Evolutionary conservation across 163 green algal genomes (phyloP), one percentile per base, ranked within the genome.

Genomic region (Scenedesmus sp.): DNA sequence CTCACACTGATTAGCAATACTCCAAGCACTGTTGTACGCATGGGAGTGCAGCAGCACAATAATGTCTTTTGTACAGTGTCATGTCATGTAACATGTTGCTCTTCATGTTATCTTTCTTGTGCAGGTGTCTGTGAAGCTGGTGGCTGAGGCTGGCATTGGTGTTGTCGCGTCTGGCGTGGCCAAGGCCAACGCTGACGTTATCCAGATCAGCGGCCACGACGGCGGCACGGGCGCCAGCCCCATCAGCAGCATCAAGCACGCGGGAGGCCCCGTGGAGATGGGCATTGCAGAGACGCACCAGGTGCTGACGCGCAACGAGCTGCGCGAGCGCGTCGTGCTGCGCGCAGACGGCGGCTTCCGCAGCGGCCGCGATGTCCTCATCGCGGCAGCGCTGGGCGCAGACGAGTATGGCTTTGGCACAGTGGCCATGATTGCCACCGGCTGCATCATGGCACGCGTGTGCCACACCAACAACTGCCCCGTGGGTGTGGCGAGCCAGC

Each of bases 401-500:
- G 97, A 99, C 90, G 98, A 99, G 97, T 99, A 96, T 92, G 98
- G 98, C 59, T 99, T 99, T 89, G 98, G 98, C 92, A 99, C 98
- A 1, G 96, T 99, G 2, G 98, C 98, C 81, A 99, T 99, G 98
- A 99, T 99, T 88, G 98, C 98, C 64, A 92, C 89, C 16, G 98
- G 98, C 90, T 99, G 98, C 97, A 99, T 99, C 96, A 99, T 99
- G 98, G 98, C 98, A 34, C 97, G 98, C 87, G 98, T 99, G 54
- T 99, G 98, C 95, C 98, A 99, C 96, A 99, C 98, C 90, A 99
- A 99, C 97, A 99, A 99, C 97, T 99, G 98, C 96, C 98, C 98
- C 70, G 98, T 99, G 23, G 98, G 98, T 57, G 98, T 99, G 15
- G 98, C 98, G 1, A 97, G 92, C 26, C 98, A 99, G 97, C 95